Percentiles rank a stretch among this genome's conserved stretches.
These are phyloP conservation scores for Hyphopichia buzzinii DNA, from an alignment of 1,139 yeast genomes.

Conservation along the genomic window DNA sequence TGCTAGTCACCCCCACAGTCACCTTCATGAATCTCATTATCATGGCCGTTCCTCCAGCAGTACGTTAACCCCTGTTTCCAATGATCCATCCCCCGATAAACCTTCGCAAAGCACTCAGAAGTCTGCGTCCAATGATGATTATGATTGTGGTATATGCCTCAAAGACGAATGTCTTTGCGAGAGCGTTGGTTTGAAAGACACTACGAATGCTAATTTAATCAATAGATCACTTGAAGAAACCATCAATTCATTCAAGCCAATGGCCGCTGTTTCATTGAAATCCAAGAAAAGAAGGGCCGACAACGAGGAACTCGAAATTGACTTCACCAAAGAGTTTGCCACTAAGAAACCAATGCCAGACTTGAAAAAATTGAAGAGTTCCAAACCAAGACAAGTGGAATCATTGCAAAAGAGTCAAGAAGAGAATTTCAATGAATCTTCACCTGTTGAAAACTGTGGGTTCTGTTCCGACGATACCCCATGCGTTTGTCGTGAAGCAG, in stretches of 20 bases:
- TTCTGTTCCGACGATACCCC: slow-evolving; percentile 92
- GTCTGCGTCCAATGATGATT: slow-evolving; percentile 12
- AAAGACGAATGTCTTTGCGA: slow-evolving; percentile 74
- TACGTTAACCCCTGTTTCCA: slow-evolving; percentile 18
- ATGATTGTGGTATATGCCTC: slow-evolving; percentile 64
- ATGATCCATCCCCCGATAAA: slow-evolving; percentile 14
- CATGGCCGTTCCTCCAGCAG: slow-evolving; percentile 1
- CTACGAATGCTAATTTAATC: slow-evolving; percentile 9
- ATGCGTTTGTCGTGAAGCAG: slow-evolving; percentile 88
- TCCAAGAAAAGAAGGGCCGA: slow-evolving; percentile 28
- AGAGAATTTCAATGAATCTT: slow-evolving; percentile 32
- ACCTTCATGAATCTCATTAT: slow-evolving; percentile 1
- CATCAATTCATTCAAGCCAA: slow-evolving; percentile 47
- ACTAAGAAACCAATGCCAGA: slow-evolving; percentile 40
- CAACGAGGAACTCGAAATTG: slow-evolving; percentile 36
- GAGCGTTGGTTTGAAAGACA: slow-evolving; percentile 52
- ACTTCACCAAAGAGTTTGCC: slow-evolving; percentile 51
- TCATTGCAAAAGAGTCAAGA: slow-evolving; percentile 7
- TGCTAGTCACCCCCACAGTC: slow-evolving; percentile 2
- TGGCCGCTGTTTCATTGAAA: slow-evolving; percentile 59
- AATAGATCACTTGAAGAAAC: slow-evolving; percentile 26
- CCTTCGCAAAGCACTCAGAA: slow-evolving; percentile 4
- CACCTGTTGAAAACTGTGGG: slow-evolving; percentile 81
- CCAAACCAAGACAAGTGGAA: slow-evolving; percentile 6
- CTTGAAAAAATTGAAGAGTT: slow-evolving; percentile 24